phyloP scores from a whole-genome alignment of 495 filamentous ascomycete species.

The Penicillium diatomitis region DNA sequence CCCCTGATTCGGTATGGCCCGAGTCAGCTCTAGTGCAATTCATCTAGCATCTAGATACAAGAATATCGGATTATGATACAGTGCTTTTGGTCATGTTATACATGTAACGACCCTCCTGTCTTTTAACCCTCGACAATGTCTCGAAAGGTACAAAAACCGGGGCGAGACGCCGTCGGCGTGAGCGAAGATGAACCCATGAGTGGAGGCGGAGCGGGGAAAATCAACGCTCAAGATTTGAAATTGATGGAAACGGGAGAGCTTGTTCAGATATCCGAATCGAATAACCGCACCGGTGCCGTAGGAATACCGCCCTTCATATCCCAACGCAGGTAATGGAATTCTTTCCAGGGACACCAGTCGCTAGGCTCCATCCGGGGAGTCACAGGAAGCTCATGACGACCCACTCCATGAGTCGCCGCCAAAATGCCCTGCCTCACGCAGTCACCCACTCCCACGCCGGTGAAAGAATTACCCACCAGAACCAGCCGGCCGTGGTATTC shows the following conservation, averaged over 20 bases:
- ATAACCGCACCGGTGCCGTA: conserved; percentile 18
- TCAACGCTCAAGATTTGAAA: too few relatives aligned
- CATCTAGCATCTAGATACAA: conserved; percentile 1
- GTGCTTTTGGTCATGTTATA: neutral
- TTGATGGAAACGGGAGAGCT: neutral
- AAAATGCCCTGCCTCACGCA: conserved; percentile 44
- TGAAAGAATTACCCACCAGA: conserved; percentile 76
- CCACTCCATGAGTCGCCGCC: conserved; percentile 26
- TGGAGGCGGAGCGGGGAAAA: too few relatives aligned
- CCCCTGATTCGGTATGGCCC: neutral
- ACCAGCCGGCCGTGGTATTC: conserved; percentile 56
- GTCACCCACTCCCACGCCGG: conserved; percentile 53
- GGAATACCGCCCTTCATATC: conserved; percentile 29
- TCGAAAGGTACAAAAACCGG: too few relatives aligned
- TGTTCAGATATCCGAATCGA: conserved; percentile 3
- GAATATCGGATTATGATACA: conserved; percentile 1
- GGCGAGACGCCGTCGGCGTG: too few relatives aligned
- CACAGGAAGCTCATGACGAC: conserved; percentile 20
- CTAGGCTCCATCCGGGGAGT: neutral
- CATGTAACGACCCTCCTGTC: too few relatives aligned
- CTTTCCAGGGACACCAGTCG: conserved; percentile 11
- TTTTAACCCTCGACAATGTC: neutral
- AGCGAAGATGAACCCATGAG: too few relatives aligned
- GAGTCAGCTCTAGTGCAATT: neutral
- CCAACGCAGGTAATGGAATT: conserved; percentile 15